phyloP scores from a whole-genome alignment of 2,329 filamentous ascomycete genomes.

The Lasiodiplodia hormozganensis region DNA sequence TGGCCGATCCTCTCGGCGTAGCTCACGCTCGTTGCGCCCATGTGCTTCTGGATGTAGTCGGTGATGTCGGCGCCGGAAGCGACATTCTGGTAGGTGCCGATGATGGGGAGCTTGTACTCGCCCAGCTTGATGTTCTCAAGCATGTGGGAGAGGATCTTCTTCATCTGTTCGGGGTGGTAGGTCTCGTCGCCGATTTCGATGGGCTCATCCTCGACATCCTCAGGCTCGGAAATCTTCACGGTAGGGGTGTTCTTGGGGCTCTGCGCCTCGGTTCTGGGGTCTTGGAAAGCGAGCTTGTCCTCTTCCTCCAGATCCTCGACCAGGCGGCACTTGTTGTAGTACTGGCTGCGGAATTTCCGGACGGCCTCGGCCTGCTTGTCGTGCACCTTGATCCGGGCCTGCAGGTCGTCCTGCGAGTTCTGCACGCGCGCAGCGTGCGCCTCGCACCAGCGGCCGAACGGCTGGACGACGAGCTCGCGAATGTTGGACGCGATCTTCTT shows the following conservation, averaged over 20 bases:
- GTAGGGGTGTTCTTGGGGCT: slow-evolving; percentile 72
- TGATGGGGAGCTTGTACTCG: slow-evolving; percentile 92
- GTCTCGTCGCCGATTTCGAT: slow-evolving; percentile 90
- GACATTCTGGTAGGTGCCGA: slow-evolving; percentile 93
- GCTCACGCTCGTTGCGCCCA: slow-evolving; percentile 82
- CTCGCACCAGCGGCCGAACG: slow-evolving; percentile 95
- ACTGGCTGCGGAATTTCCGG: slow-evolving; percentile 91
- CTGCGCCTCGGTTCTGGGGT: slow-evolving; percentile 65
- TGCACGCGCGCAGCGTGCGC: slow-evolving; percentile 90
- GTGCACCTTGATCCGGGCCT: slow-evolving; percentile 87
- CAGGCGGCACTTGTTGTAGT: slow-evolving; percentile 98
- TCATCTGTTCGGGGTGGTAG: slow-evolving; percentile 84
- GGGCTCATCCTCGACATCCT: slow-evolving; percentile 75
- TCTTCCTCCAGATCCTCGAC: slow-evolving; percentile 98
- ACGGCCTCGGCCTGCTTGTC: slow-evolving; percentile 89
- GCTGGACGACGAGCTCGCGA: slow-evolving; percentile 90
- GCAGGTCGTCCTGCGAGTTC: slow-evolving; percentile 93
- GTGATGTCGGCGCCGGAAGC: slow-evolving; percentile 92
- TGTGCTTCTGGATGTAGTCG: slow-evolving; percentile 89
- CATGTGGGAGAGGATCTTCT: slow-evolving; percentile 88
- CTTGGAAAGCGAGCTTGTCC: slow-evolving; percentile 97
- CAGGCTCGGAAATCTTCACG: slow-evolving; percentile 81
- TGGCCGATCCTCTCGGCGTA: slow-evolving; percentile 96
- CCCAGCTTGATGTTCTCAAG: slow-evolving; percentile 84
- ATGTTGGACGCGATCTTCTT: slow-evolving; percentile 97